A percentile compares a stretch with the other conserved stretches of the same genome.
Conservation (phyloP, 2,329 filamentous ascomycete species). For the Arthrobotrys conoides region DNA sequence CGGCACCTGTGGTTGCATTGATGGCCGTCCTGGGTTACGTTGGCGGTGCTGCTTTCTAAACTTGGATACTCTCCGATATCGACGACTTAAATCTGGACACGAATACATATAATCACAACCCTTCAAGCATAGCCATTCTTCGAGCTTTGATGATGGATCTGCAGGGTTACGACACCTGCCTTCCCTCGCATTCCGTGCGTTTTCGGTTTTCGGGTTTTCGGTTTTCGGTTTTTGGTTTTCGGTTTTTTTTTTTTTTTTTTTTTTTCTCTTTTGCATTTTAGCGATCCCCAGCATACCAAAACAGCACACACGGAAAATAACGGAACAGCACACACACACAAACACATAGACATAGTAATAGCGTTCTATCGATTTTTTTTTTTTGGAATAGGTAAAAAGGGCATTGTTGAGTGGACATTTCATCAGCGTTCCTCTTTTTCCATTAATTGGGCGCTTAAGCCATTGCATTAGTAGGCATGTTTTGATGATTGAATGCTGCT, state of each 20-base stretch:
- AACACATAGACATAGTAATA: slow-evolving; percentile 30
- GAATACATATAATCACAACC: slow-evolving; percentile 13
- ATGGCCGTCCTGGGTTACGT: slow-evolving; percentile 41
- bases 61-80: slow-evolving; percentile 1
- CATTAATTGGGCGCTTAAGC: not conserved
- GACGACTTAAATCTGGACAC: slow-evolving; percentile 1
- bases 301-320: slow-evolving; percentile 16
- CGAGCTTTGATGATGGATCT: not conserved
- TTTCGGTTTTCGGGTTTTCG: not conserved
- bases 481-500: slow-evolving; percentile 2
- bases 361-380: slow-evolving; percentile 7
- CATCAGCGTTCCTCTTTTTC: slow-evolving; percentile 7
- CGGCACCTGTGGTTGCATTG: slow-evolving; percentile 38
- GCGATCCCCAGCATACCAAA: slow-evolving; percentile 40
- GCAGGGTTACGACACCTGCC: slow-evolving; percentile 15
- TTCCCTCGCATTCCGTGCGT: not conserved
- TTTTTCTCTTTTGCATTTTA: slow-evolving; percentile 31
- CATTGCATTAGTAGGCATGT: slow-evolving; percentile 17
- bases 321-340: slow-evolving; percentile 5
- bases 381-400: slow-evolving; percentile 4
- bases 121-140: not conserved
- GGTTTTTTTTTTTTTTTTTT: not conserved
- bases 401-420: slow-evolving; percentile 3
- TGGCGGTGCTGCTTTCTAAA: slow-evolving; percentile 40
- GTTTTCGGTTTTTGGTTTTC: not conserved